Conservation (phyloP, 208 protist genomes). For the Kentomonas sorsogonicus region DNA sequence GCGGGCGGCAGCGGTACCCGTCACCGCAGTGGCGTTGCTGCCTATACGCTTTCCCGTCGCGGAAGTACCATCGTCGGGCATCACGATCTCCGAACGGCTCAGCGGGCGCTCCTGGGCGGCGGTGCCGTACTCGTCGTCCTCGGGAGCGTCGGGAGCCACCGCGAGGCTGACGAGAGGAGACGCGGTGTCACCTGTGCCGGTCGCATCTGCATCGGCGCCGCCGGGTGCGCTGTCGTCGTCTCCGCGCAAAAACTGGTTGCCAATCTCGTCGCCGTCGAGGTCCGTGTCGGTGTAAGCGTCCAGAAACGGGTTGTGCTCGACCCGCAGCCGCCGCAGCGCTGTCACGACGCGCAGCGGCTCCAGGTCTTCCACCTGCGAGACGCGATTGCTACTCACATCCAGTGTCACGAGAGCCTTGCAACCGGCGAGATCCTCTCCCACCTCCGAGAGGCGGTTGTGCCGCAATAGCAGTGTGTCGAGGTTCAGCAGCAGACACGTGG, state of each 20-base stretch:
- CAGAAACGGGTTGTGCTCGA: constrained; percentile 13
- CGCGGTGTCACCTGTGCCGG: background rate
- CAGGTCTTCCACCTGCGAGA: constrained; percentile 31
- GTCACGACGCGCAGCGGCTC: constrained; percentile 15
- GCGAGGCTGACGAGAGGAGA: background rate
- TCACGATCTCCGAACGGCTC: constrained; percentile 23
- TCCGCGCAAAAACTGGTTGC: constrained; percentile 8
- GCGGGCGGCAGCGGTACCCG: no score
- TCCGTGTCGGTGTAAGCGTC: constrained; percentile 29
- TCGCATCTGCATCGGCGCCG: background rate
- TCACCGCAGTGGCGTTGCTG: no score
- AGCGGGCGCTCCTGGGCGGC: constrained; percentile 7
- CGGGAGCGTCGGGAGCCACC: background rate
- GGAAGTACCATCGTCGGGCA: constrained; percentile 13
- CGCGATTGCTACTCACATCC: constrained; percentile 34
- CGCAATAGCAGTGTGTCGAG: constrained; percentile 54
- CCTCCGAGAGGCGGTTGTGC: constrained; percentile 36
- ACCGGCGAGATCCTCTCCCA: constrained; percentile 27
- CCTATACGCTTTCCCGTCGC: no score
- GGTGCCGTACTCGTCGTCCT: constrained; percentile 7
- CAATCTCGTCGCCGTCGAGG: constrained; percentile 32
- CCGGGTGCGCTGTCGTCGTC: background rate
- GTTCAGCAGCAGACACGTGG: constrained; percentile 34
- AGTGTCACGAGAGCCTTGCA: constrained; percentile 30
- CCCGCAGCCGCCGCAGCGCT: constrained; percentile 16